These are phyloP conservation scores for Euphorbia celastroides DNA, from an alignment of 441 rosid species.

Conservation along the genomic window DNA sequence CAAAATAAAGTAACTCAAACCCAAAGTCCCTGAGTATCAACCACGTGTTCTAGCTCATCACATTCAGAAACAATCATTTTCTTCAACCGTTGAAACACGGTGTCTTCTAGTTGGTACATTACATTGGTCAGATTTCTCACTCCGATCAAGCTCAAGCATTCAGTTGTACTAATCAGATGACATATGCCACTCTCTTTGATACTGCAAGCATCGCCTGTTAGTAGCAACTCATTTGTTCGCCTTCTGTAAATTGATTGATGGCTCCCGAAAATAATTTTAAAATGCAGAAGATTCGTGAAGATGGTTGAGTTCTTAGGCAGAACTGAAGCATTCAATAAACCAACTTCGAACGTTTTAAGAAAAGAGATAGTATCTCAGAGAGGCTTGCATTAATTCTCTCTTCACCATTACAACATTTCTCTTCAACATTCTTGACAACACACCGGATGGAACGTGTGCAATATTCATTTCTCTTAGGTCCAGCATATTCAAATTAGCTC, in stretches of 20 bases:
- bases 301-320: not conserved
- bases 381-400: not conserved
- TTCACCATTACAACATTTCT: not conserved
- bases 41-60: not conserved
- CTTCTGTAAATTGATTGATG: too few relatives aligned
- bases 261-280: not conserved
- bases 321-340: not conserved
- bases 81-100: too few relatives aligned
- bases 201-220: too few relatives aligned
- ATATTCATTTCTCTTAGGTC: not conserved
- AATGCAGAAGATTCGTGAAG: not conserved
- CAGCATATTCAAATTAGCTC: not conserved
- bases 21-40: not conserved
- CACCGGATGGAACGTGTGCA: not conserved
- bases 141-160: too few relatives aligned
- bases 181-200: too few relatives aligned
- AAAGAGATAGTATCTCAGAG: not conserved
- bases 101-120: too few relatives aligned
- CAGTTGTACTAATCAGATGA: too few relatives aligned
- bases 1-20: not conserved
- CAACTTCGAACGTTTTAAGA: not conserved
- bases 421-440: not conserved
- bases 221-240: too few relatives aligned
- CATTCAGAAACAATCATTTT: too few relatives aligned
- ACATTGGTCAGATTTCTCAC: too few relatives aligned